These are phyloP conservation scores for Gymnopilus dilepis DNA, from an alignment of 768 basidiomycete species.

Conservation along the genomic window DNA sequence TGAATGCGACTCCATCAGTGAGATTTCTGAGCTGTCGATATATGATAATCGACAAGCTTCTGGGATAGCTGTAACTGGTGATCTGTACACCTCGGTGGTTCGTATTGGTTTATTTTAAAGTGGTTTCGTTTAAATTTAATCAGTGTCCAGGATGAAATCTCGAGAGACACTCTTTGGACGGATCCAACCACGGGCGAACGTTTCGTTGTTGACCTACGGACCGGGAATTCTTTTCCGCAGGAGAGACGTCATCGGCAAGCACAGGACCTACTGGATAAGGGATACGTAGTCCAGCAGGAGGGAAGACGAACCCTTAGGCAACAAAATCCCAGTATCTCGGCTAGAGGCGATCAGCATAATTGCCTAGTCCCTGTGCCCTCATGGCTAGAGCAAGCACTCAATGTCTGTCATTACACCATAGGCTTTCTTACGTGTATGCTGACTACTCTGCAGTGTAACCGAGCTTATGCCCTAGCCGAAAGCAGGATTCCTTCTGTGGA, in stretches of 20 bases:
- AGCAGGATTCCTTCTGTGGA: constrained; percentile 48
- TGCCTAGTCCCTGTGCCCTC: constrained; percentile 45
- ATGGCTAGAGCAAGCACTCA: constrained; percentile 69
- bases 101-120: constrained; percentile 18
- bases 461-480: constrained; percentile 55
- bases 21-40: constrained; percentile 22
- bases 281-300: constrained; percentile 5
- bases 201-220: constrained; percentile 68
- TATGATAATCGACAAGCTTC: constrained; percentile 19
- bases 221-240: constrained; percentile 66
- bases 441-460: constrained; percentile 51
- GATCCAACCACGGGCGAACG: constrained; percentile 65
- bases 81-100: constrained; percentile 28
- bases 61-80: constrained; percentile 9
- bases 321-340: constrained; percentile 27
- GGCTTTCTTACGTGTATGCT: constrained; percentile 11
- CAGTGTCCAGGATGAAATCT: constrained; percentile 28
- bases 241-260: constrained; percentile 16
- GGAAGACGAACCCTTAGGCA: constrained; percentile 33
- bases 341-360: constrained; percentile 10
- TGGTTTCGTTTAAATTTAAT: constrained; percentile 14
- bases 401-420: constrained; percentile 39
- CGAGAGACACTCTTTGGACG: constrained; percentile 55
- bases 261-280: constrained; percentile 10
- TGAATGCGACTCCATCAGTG: constrained; percentile 31